A percentile compares a stretch with the other conserved stretches of the same genome.
These are phyloP conservation scores for Tuber indicum DNA, from an alignment of 495 filamentous ascomycete species.

Conservation along the genomic window DNA sequence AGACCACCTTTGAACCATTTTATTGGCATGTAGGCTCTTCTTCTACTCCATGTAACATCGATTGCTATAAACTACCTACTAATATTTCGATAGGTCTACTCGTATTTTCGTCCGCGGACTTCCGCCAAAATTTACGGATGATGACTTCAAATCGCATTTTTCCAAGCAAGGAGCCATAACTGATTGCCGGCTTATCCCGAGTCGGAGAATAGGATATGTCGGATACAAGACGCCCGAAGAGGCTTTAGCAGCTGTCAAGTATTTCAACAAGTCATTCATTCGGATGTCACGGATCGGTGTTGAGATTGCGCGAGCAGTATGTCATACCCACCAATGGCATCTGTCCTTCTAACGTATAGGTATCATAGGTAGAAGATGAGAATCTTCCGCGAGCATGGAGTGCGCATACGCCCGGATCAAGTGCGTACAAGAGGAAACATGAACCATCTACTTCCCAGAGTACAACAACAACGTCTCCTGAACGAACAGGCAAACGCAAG, in stretches of 20 bases:
- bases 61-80: not conserved
- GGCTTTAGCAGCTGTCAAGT: conserved; percentile 74
- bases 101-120: conserved; percentile 86
- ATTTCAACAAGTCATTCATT: conserved; percentile 91
- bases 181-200: conserved; percentile 80
- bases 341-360: conserved; percentile 43
- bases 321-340: conserved; percentile 39
- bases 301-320: conserved; percentile 81
- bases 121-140: conserved; percentile 66
- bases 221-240: conserved; percentile 80
- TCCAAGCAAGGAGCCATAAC: conserved; percentile 65
- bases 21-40: conserved; percentile 31
- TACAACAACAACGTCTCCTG: not conserved
- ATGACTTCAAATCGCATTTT: conserved; percentile 82
- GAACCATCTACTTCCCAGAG: conserved; percentile 43
- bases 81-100: conserved; percentile 50
- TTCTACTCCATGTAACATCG: conserved; percentile 2
- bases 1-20: not conserved
- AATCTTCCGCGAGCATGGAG: conserved; percentile 44
- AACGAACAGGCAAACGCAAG: conserved; percentile 53
- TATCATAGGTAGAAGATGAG: conserved; percentile 40
- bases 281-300: conserved; percentile 93
- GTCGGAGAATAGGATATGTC: conserved; percentile 89
- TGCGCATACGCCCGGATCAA: conserved; percentile 37
- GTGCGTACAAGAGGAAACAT: conserved; percentile 50